Evolutionary conservation across 805 yeast genomes (phyloP).

Genomic region (Lipomyces sp.): DNA sequence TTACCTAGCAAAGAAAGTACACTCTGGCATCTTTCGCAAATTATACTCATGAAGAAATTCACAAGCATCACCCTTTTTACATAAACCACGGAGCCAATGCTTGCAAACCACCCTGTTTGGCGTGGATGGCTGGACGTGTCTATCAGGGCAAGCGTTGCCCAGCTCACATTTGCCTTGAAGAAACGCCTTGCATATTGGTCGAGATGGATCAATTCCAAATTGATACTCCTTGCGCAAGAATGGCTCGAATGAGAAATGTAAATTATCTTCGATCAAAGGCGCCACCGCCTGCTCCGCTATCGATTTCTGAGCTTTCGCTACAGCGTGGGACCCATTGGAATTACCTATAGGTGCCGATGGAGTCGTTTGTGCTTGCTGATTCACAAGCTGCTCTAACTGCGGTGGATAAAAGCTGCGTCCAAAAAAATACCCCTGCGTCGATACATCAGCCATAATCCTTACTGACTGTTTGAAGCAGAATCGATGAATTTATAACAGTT

Average conservation of each 20-base stretch:
- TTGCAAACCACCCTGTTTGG: constrained; percentile 88
- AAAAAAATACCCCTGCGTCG: background rate
- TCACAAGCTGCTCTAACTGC: background rate
- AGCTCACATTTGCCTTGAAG: constrained; percentile 78
- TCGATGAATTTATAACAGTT: background rate
- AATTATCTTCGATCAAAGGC: constrained; percentile 8
- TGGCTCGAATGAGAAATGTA: constrained; percentile 73
- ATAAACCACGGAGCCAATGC: constrained; percentile 96
- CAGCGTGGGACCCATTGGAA: background rate
- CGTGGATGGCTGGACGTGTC: constrained; percentile 73
- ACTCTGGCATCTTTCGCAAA: constrained; percentile 94
- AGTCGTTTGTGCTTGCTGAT: background rate
- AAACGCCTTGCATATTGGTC: constrained; percentile 82
- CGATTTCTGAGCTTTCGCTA: background rate
- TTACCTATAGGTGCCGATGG: background rate
- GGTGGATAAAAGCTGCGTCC: background rate
- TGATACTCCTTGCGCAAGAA: constrained; percentile 79
- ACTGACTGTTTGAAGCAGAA: background rate
- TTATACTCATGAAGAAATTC: constrained; percentile 96
- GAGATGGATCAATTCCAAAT: constrained; percentile 82
- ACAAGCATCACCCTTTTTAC: constrained; percentile 95
- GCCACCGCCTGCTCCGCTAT: constrained; percentile 1
- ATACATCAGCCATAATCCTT: background rate
- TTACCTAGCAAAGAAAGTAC: constrained; percentile 79
- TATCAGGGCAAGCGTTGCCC: constrained; percentile 83